Evolutionary conservation across 2,329 filamentous ascomycete species (phyloP).

Genomic region (Fragosphaeria purpurea): DNA sequence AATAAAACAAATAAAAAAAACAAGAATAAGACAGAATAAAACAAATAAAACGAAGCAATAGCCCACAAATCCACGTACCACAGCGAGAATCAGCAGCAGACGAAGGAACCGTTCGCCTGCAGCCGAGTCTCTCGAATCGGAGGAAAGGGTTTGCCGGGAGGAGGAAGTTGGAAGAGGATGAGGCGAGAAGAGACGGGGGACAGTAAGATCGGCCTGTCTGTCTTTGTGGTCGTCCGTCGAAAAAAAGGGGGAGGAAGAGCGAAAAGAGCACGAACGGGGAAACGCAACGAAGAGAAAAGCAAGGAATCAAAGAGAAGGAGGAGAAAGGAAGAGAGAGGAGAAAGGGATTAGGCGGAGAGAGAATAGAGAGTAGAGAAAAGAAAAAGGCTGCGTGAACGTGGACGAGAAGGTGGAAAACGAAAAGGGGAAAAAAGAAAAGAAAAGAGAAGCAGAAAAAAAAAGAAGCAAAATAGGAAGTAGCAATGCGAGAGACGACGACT

Average conservation of each 20-base stretch:
- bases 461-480: not conserved
- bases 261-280: not conserved
- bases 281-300: not conserved
- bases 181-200: not conserved
- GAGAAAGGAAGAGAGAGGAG: too few species aligned
- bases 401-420: not conserved
- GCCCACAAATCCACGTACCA: conserved; percentile 6
- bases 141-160: not conserved
- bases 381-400: not conserved
- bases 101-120: conserved; percentile 12
- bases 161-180: not conserved
- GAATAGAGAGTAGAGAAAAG: not conserved
- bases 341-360: not conserved
- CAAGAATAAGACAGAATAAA: not conserved
- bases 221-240: not conserved
- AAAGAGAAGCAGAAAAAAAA: too few species aligned
- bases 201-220: not conserved
- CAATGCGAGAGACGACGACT: too few species aligned
- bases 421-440: not conserved
- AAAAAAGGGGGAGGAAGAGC: not conserved
- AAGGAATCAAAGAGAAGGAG: too few species aligned
- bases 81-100: conserved; percentile 13
- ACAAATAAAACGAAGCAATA: too few species aligned
- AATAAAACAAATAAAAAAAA: not conserved
- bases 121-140: conserved; percentile 10